These are phyloP conservation scores for Emmonsiellopsis sp. DNA, from an alignment of 2,329 filamentous ascomycete species.

Conservation along the genomic window DNA sequence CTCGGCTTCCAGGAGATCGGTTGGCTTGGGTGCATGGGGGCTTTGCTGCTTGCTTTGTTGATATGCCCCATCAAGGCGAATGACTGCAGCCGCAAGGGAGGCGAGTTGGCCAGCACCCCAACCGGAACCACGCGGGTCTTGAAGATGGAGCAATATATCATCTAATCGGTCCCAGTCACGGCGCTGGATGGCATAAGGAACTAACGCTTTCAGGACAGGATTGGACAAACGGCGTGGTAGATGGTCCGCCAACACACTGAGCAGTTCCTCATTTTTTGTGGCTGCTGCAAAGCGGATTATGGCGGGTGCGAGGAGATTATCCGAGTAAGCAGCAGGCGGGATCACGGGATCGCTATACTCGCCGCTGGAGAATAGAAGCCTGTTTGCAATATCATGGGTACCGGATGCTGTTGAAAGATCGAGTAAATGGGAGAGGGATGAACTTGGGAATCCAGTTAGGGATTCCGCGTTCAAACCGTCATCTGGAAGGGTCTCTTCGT, in stretches of 20 bases:
- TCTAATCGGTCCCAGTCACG: constrained; percentile 27
- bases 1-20: constrained; percentile 19
- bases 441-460: constrained; percentile 29
- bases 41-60: not conserved
- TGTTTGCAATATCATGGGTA: constrained; percentile 42
- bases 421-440: constrained; percentile 42
- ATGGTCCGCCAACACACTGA: constrained; percentile 20
- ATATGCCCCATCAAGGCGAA: constrained; percentile 21
- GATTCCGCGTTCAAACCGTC: not conserved
- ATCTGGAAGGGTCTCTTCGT: not conserved
- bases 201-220: constrained; percentile 28
- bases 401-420: constrained; percentile 41
- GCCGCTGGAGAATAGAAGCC: constrained; percentile 44
- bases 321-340: constrained; percentile 32
- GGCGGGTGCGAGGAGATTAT: constrained; percentile 42
- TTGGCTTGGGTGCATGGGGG: not conserved
- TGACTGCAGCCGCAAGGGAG: constrained; percentile 31
- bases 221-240: constrained; percentile 24
- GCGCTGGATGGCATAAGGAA: constrained; percentile 25
- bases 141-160: constrained; percentile 25
- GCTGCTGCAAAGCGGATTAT: constrained; percentile 47
- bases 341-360: constrained; percentile 50
- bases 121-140: constrained; percentile 23
- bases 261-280: constrained; percentile 34
- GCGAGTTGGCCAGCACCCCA: constrained; percentile 32